phyloP scores from a whole-genome alignment of 1,284 basidiomycete genomes.

The Violaceomyces palustris region DNA sequence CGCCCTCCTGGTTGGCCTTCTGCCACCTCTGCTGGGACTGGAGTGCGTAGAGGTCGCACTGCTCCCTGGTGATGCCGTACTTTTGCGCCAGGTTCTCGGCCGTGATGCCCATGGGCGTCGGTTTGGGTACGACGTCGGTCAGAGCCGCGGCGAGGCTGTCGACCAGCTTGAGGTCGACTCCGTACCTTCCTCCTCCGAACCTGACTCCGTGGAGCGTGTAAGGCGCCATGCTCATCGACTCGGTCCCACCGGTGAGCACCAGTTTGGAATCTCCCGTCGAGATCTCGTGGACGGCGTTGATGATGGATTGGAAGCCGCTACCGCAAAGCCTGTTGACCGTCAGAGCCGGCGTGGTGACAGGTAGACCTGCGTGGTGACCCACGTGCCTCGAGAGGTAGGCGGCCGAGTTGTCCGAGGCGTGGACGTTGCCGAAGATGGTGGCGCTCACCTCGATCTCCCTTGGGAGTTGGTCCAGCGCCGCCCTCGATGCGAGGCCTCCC shows the following conservation, averaged over 20 bases:
- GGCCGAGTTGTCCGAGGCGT: conserved; percentile 58
- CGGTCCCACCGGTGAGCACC: conserved; percentile 90
- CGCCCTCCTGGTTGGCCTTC: conserved; percentile 55
- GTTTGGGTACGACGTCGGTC: conserved; percentile 58
- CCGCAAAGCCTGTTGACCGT: conserved; percentile 78
- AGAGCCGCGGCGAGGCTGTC: conserved; percentile 59
- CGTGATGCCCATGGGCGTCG: conserved; percentile 63
- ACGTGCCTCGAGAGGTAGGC: conserved; percentile 95
- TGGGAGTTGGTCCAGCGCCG: conserved; percentile 57
- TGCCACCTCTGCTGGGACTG: conserved; percentile 53
- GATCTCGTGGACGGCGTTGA: conserved; percentile 86
- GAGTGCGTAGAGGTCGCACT: conserved; percentile 63
- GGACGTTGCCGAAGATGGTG: conserved; percentile 50
- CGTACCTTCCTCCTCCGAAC: conserved; percentile 54
- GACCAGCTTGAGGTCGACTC: conserved; percentile 59
- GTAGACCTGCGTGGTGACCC: conserved; percentile 72
- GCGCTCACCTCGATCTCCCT: conserved; percentile 55
- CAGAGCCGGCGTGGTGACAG: conserved; percentile 57
- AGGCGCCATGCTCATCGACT: conserved; percentile 93
- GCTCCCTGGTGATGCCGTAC: conserved; percentile 74
- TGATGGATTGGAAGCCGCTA: conserved; percentile 89
- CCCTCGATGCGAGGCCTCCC: conserved; percentile 58
- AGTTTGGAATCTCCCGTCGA: conserved; percentile 77
- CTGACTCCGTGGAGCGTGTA: conserved; percentile 54
- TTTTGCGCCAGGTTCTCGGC: conserved; percentile 83